Percentiles rank a stretch among this genome's conserved stretches.
Conservation (phyloP, 176 grass and related monocot species). For the Dactylis glomerata region DNA sequence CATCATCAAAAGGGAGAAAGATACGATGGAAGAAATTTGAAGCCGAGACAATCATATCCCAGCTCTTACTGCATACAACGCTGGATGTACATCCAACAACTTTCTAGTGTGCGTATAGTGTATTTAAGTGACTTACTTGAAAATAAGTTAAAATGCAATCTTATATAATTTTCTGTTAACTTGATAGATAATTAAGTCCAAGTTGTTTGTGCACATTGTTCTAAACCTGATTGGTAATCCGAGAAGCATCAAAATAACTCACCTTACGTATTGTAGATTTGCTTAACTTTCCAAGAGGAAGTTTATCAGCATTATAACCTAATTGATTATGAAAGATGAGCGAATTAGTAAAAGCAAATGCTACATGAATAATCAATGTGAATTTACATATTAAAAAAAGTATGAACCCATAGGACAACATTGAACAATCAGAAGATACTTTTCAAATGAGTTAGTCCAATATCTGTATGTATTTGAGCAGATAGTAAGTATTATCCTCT, state of each 20-base stretch:
- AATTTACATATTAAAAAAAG: too few relatives aligned
- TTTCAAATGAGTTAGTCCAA: conserved; percentile 8
- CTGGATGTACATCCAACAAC: not conserved
- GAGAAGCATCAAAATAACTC: conserved; percentile 1
- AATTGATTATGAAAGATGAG: conserved; percentile 4
- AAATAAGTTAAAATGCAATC: not conserved
- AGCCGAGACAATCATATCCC: not conserved
- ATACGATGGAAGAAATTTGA: not conserved
- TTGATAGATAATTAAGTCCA: not conserved
- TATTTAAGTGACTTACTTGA: not conserved
- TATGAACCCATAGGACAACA: too few relatives aligned
- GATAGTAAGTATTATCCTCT: not conserved
- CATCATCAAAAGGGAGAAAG: conserved; percentile 28
- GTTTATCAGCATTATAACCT: conserved; percentile 93
- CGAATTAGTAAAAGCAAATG: conserved; percentile 33
- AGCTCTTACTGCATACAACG: not conserved
- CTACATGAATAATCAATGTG: not conserved
- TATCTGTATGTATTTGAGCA: not conserved
- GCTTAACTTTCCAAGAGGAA: conserved; percentile 91
- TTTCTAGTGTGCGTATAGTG: not conserved
- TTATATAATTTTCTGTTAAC: not conserved
- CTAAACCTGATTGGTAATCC: not conserved
- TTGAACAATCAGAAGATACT: too few relatives aligned
- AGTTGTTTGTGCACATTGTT: not conserved
- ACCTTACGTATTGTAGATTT: conserved; percentile 93